Evolutionary conservation across 192 early-diverging fungal genomes (phyloP), one percentile per base, ranked within the genome.

Genomic region (Diversispora epigaea): DNA sequence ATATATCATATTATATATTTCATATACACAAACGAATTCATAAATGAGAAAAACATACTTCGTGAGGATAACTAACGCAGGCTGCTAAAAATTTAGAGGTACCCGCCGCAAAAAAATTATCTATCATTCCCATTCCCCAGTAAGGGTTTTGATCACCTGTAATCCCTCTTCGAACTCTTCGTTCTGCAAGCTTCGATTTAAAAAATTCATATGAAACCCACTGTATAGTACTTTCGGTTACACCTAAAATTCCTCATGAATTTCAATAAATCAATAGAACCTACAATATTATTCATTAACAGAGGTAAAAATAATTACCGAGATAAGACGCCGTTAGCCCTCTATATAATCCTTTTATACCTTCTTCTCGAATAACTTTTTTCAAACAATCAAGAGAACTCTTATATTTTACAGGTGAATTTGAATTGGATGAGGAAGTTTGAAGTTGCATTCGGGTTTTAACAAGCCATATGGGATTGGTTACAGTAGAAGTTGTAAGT

Each of bases 391-490:
- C 87, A 44, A 94, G 76, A 61, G 92, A 95, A 85, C 89, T 95
- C 44, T 84, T 84, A 82, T 96, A 96, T 58, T 77, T 76, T 6
- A 64, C 52, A 15, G 80, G 70, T 4, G 32, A 5, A 8, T 56
- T 21, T 64, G 56, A 74, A 12, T 47, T 58, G 14, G 8, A 14
- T 11, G 77, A 76, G 21, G 75, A 81, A 3, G 82, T 75, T 78
- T 93, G 91, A 67, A 99, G 80, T 81, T 99, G 97, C 86, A 99
- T 92, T 62, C 97, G 83, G 0, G 96, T 99, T 76, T 98, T 99
- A 50, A 98, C 89, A 56, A 99, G 86, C 97, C 97, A 99, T 25
- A 99, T 98, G 0, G 97, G 97, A 76, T 95, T 97, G 2, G 96
- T 96, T n/a, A 82, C 84, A 3, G 91, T 88, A 0, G 94, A 91